Evolutionary conservation across 805 yeast species (phyloP).

Genomic region (Lachancea meyersii): DNA sequence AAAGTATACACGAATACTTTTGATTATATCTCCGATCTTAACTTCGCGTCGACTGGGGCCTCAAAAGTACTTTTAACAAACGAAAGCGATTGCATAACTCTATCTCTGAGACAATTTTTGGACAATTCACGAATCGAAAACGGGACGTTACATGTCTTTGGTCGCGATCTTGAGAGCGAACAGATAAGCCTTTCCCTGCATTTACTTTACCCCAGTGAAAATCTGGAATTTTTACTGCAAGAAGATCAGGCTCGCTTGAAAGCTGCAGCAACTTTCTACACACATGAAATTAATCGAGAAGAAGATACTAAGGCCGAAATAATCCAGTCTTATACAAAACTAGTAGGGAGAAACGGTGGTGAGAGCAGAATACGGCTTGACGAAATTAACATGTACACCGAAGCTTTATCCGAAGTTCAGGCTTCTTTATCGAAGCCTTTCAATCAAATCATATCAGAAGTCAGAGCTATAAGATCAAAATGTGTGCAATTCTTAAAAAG

Average conservation of each 20-base stretch:
- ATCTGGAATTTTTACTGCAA: constrained; percentile 27
- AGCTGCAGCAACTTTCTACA: not conserved
- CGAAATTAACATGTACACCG: constrained; percentile 1
- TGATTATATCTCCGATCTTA: constrained; percentile 50
- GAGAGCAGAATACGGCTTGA: constrained; percentile 4
- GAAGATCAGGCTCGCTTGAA: not conserved
- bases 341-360: constrained; percentile 10
- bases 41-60: constrained; percentile 46
- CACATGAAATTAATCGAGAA: not conserved
- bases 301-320: not conserved
- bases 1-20: constrained; percentile 34
- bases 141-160: constrained; percentile 4
- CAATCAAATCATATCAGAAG: not conserved
- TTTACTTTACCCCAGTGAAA: constrained; percentile 47
- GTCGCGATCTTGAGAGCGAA: not conserved
- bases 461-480: not conserved
- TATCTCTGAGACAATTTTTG: constrained; percentile 32
- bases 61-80: constrained; percentile 42
- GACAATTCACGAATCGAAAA: constrained; percentile 12
- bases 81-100: constrained; percentile 30
- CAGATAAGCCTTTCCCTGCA: constrained; percentile 37
- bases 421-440: not conserved
- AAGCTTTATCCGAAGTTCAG: not conserved
- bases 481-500: constrained; percentile 5
- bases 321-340: constrained; percentile 30